Conservation (phyloP, 73 alveolate species). For the Symbiodinium natans region DNA sequence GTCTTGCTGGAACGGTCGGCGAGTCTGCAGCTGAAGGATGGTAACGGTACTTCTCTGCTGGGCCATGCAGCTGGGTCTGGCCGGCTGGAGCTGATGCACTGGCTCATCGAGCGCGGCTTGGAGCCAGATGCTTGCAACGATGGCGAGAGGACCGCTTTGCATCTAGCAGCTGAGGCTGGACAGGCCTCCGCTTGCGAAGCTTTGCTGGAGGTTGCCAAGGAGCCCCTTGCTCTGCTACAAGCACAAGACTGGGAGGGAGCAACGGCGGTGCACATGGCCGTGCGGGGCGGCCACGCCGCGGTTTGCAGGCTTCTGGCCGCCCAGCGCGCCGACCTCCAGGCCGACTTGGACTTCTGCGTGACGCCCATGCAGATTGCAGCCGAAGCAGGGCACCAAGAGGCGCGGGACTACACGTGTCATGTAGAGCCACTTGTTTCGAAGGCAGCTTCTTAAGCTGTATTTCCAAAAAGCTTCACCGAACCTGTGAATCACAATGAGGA, state of each 20-base stretch:
- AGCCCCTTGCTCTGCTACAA: background rate
- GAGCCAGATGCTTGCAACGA: conserved; percentile 10
- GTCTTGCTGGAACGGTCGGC: background rate
- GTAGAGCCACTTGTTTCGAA: too few species aligned
- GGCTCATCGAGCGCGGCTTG: conserved; percentile 7
- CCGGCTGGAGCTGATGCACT: background rate
- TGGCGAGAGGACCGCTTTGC: conserved; percentile 64
- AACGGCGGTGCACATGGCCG: conserved; percentile 14
- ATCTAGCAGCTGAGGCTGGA: conserved; percentile 22
- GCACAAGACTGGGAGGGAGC: conserved; percentile 20
- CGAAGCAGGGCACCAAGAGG: background rate
- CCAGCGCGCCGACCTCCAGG: conserved; percentile 29
- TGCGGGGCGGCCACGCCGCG: background rate
- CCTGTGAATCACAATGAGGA: background rate
- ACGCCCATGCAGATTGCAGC: conserved; percentile 13
- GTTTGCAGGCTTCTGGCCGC: background rate
- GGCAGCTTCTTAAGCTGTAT: too few species aligned
- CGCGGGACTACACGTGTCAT: too few species aligned
- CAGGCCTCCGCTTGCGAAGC: conserved; percentile 7
- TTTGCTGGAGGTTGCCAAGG: background rate
- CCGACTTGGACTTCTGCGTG: conserved; percentile 26
- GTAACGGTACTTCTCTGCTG: background rate
- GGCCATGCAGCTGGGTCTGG: background rate
- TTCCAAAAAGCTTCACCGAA: too few species aligned
- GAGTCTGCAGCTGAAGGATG: background rate